Evolutionary conservation across 257 asterid genomes (phyloP), one percentile per base, ranked within the genome.

Genomic region (Cordia subcordata): DNA sequence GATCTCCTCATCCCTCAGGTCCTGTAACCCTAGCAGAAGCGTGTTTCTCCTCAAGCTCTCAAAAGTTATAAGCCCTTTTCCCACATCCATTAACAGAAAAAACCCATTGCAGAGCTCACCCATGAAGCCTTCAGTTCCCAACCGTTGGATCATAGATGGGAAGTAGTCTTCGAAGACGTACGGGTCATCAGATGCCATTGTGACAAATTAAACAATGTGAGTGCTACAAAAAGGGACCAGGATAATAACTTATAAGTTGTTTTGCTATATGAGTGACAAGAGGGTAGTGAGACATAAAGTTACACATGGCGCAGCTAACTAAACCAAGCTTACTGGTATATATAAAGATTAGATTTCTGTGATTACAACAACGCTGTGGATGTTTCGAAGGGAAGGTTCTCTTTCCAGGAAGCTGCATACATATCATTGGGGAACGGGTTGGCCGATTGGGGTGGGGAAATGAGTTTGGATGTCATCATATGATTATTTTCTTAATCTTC

Each of bases 31-130:
- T 22, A 75, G 73, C 9, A 70, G 10, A 10, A 67, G 47, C 0
- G 74, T 62, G 65, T 64, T 75, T 60, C 68, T 75, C 65, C 68
- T 75, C 64, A 75, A 71, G 68, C 80, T 75, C 49, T 75, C 80
- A 20, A 66, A 75, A 0, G 80, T 75, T 18, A 75, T 70, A 37
- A 75, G 63, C 16, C 77, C 77, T 50, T 61, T 58, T n/a, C 45
- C 61, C 3, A 70, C 77, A 44, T 75, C 80, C 80, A 75, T 75
- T 40, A 75, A 16, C 47, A 75, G 13, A 45, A 49, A 70, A 49
- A 75, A 70, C 21, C 77, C 80, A 46, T 40, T 75, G 21, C 77
- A 70, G 40, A 75, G 71, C 65, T 75, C 80, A 39, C 76, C 60
- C 59, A 75, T 75, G 27, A 75, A 71, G 4, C 74, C 77, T 8